Evolutionary conservation across 73 alveolate species (phyloP).

Genomic region (Stentor roeselii): DNA sequence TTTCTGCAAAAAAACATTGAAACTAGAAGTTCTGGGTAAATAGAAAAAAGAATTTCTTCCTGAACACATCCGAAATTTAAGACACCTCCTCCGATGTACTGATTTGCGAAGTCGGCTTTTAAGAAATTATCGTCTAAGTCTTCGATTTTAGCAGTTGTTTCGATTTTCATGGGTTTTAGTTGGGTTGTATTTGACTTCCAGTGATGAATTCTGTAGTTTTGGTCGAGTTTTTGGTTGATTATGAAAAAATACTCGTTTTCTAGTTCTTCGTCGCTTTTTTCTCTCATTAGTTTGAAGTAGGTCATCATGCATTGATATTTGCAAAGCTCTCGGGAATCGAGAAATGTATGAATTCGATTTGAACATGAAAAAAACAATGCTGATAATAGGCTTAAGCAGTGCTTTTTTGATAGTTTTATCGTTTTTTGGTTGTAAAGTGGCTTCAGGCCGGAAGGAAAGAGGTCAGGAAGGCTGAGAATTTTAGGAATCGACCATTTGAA

Average conservation of each 20-base stretch:
- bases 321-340: not conserved
- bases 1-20: conserved; percentile 67
- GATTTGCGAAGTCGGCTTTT: conserved; percentile 88
- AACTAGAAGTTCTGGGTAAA: conserved; percentile 76
- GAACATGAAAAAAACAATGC: not conserved
- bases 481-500: not conserved
- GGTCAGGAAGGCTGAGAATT: not conserved
- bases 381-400: not conserved
- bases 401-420: not conserved
- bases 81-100: conserved; percentile 95
- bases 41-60: conserved; percentile 88
- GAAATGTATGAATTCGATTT: not conserved
- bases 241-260: not conserved
- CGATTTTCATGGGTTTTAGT: not conserved
- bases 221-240: not conserved
- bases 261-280: not conserved
- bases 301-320: not conserved
- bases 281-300: not conserved
- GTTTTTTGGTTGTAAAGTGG: not conserved
- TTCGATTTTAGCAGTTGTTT: not conserved
- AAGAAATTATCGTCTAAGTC: not conserved
- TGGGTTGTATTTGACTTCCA: not conserved
- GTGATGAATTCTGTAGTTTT: not conserved
- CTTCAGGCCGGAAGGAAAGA: not conserved
- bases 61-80: conserved; percentile 79